Percentiles rank a stretch among this genome's conserved stretches.
Conservation (phyloP, 768 basidiomycete genomes). For the Termitomyces sp. region DNA sequence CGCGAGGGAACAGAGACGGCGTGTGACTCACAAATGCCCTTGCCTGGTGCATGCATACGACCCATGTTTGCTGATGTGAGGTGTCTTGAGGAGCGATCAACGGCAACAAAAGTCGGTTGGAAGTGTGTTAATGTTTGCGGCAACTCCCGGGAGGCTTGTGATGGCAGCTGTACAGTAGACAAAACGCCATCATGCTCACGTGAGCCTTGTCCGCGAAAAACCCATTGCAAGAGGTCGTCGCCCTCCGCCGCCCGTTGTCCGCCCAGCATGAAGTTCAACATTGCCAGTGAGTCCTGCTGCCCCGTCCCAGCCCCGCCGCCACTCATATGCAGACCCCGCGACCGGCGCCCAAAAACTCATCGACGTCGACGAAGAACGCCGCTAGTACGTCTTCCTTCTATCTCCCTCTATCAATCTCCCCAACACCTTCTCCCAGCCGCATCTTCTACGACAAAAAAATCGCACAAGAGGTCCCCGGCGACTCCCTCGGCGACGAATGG, state of each 20-base stretch:
- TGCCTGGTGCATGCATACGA: conserved; percentile 99
- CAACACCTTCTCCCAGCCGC: conserved; percentile 51
- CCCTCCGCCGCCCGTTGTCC: not conserved
- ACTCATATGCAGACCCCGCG: conserved; percentile 69
- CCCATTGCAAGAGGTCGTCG: conserved; percentile 34
- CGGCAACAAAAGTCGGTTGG: not conserved
- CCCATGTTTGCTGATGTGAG: conserved; percentile 58
- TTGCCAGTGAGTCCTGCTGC: conserved; percentile 70
- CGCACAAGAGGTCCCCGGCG: conserved; percentile 88
- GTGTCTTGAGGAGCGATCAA: conserved; percentile 31
- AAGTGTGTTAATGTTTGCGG: conserved; percentile 16
- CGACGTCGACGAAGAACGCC: conserved; percentile 90
- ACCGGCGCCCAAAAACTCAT: conserved; percentile 96
- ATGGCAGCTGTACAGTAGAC: conserved; percentile 50
- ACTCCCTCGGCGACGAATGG: conserved; percentile 92
- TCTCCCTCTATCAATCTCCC: not conserved
- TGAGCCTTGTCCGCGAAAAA: conserved; percentile 16
- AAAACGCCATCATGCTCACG: conserved; percentile 44
- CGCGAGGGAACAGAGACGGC: not conserved
- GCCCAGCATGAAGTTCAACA: conserved; percentile 93
- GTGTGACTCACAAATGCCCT: conserved; percentile 88
- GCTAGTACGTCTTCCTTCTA: conserved; percentile 49
- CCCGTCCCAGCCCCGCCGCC: not conserved
- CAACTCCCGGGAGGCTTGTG: conserved; percentile 38
- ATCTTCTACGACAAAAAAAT: conserved; percentile 98